A percentile compares a stretch with the other conserved stretches of the same genome.
Conservation (phyloP, 2,329 filamentous ascomycete species). For the Xylaria digitata region DNA sequence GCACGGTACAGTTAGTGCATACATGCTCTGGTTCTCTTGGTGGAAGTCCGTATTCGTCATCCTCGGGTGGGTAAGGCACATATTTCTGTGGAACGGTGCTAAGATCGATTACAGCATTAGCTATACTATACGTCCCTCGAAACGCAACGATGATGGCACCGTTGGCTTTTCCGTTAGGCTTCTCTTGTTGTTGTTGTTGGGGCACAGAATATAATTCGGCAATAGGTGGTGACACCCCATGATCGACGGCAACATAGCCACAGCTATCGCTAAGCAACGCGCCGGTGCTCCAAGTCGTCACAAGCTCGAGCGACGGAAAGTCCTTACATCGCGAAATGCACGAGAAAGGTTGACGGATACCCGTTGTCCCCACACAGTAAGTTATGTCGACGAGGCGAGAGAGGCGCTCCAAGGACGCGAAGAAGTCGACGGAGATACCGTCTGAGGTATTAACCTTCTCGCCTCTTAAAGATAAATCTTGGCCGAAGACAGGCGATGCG, state of each 20-base stretch:
- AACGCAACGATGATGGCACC: constrained; percentile 83
- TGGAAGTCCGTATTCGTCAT: constrained; percentile 53
- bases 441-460: constrained; percentile 31
- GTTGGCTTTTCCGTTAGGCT: constrained; percentile 31
- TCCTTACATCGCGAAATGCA: constrained; percentile 88
- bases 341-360: constrained; percentile 83
- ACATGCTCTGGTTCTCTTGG: constrained; percentile 58
- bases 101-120: constrained; percentile 90
- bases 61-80: constrained; percentile 79
- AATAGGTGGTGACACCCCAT: constrained; percentile 54
- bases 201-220: neutral
- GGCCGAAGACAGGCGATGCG: constrained; percentile 35
- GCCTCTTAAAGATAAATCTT: constrained; percentile 22
- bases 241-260: constrained; percentile 92
- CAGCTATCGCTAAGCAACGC: constrained; percentile 88
- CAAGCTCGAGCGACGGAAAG: constrained; percentile 81
- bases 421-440: constrained; percentile 71
- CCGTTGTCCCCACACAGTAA: constrained; percentile 90
- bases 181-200: constrained; percentile 19
- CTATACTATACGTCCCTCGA: constrained; percentile 91
- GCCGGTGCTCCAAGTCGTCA: constrained; percentile 92
- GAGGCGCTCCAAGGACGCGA: constrained; percentile 84
- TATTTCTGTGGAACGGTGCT: constrained; percentile 92
- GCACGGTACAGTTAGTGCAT: constrained; percentile 91
- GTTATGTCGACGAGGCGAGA: constrained; percentile 93